Evolutionary conservation across 2,329 filamentous ascomycete species (phyloP).

Genomic region (Aspergillus fischeri): DNA sequence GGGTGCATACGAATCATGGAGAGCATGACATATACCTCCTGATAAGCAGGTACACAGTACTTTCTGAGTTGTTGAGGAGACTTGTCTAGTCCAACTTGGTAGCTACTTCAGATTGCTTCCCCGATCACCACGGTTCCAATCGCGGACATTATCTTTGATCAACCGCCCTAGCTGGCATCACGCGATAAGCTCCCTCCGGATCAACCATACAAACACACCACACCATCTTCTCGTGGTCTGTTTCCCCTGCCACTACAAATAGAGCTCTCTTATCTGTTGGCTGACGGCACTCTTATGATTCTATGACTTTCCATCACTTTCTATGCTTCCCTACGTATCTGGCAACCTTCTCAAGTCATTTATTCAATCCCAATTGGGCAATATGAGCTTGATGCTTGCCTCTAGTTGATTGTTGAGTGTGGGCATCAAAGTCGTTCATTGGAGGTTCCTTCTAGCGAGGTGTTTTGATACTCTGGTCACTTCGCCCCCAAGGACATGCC

Average conservation of each 20-base stretch:
- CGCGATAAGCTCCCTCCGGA: background rate
- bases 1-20: background rate
- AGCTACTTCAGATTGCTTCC: background rate
- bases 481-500: no score
- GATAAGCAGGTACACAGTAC: background rate
- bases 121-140: background rate
- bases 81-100: background rate
- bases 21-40: background rate
- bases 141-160: background rate
- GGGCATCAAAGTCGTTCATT: no score
- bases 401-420: no score
- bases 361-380: background rate
- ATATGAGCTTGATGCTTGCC: background rate
- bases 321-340: background rate
- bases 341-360: background rate
- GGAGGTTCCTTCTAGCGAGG: no score
- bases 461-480: no score
- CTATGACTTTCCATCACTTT: background rate
- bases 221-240: background rate
- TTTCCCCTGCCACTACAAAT: background rate
- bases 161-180: background rate
- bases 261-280: background rate
- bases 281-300: background rate
- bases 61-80: background rate
- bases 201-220: background rate